Percentiles rank a stretch among this genome's conserved stretches.
These are phyloP conservation scores for Aspergillus phoenicis DNA, from an alignment of 2,329 filamentous ascomycete species.

Conservation along the genomic window DNA sequence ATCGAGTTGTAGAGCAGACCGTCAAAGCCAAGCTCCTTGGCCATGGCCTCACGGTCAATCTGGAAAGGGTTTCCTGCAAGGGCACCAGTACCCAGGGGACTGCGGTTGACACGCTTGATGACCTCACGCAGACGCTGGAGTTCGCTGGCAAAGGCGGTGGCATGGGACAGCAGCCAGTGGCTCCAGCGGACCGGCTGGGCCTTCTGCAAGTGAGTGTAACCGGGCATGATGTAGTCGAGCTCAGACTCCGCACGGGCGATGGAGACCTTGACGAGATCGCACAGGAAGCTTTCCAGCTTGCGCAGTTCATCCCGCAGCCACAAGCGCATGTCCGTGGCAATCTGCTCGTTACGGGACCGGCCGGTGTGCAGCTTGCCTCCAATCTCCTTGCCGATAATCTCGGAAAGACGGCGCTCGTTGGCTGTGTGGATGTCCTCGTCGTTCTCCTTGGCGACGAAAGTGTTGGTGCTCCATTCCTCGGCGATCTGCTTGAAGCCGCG, in stretches of 20 bases:
- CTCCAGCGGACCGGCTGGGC: constrained; percentile 80
- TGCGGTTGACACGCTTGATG: constrained; percentile 70
- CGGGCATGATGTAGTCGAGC: constrained; percentile 78
- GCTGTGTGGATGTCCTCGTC: constrained; percentile 68
- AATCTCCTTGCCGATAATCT: constrained; percentile 82
- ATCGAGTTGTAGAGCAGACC: constrained; percentile 76
- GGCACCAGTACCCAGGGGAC: constrained; percentile 73
- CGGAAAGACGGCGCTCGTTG: constrained; percentile 72
- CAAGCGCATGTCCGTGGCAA: constrained; percentile 85
- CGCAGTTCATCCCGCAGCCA: constrained; percentile 79
- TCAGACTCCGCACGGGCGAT: constrained; percentile 71
- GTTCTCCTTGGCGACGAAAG: constrained; percentile 42
- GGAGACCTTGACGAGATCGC: constrained; percentile 69
- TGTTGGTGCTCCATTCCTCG: constrained; percentile 46
- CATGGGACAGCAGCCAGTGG: constrained; percentile 79
- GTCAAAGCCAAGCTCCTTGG: constrained; percentile 78
- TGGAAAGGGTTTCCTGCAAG: constrained; percentile 80
- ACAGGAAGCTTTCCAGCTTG: constrained; percentile 68
- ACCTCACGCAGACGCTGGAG: constrained; percentile 76
- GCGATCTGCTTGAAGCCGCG: constrained; percentile 64
- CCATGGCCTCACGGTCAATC: constrained; percentile 78
- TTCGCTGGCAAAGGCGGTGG: constrained; percentile 70
- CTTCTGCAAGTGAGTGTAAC: constrained; percentile 85
- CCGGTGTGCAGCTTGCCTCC: constrained; percentile 89
- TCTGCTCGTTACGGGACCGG: constrained; percentile 86